These are phyloP conservation scores for Aschersonia sp. DNA, from an alignment of 2,329 filamentous ascomycete species.

Conservation along the genomic window DNA sequence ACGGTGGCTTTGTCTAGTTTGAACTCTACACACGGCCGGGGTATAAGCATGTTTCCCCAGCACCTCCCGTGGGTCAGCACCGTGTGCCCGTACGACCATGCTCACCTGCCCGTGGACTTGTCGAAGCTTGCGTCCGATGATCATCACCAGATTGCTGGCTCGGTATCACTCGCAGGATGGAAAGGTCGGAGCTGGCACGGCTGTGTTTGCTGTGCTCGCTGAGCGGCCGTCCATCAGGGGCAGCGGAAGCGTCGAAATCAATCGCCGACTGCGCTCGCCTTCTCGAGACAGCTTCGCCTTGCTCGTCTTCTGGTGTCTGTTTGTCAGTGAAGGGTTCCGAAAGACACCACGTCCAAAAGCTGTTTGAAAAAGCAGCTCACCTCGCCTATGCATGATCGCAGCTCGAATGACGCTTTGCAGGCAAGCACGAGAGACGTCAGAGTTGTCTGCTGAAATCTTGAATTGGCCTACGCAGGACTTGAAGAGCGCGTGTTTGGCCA, in stretches of 20 bases:
- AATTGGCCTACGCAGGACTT: constrained; percentile 58
- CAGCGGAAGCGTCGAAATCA: constrained; percentile 42
- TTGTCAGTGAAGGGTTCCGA: neutral
- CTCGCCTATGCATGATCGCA: constrained; percentile 51
- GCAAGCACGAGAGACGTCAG: constrained; percentile 61
- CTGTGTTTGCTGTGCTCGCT: constrained; percentile 52
- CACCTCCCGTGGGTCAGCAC: no score
- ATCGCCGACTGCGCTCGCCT: constrained; percentile 46
- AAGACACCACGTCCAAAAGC: no score
- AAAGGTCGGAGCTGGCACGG: constrained; percentile 58
- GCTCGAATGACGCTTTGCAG: constrained; percentile 61
- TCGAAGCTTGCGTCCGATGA: constrained; percentile 15
- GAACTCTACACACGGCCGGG: constrained; percentile 26
- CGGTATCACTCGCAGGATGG: constrained; percentile 38
- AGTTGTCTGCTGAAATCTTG: constrained; percentile 54
- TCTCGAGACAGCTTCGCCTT: constrained; percentile 28
- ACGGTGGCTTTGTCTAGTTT: constrained; percentile 31
- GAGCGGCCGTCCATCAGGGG: constrained; percentile 33
- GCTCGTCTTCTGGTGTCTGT: constrained; percentile 17
- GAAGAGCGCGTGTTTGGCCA: constrained; percentile 48
- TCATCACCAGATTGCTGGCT: constrained; percentile 28
- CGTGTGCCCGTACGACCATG: neutral
- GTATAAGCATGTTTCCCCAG: neutral
- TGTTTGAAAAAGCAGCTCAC: constrained; percentile 31
- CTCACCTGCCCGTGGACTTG: constrained; percentile 11